Percentiles rank a stretch among this genome's conserved stretches.
Evolutionary conservation across 176 grass and related monocot species (phyloP).

Genomic region (Bonia amplexicaulis): DNA sequence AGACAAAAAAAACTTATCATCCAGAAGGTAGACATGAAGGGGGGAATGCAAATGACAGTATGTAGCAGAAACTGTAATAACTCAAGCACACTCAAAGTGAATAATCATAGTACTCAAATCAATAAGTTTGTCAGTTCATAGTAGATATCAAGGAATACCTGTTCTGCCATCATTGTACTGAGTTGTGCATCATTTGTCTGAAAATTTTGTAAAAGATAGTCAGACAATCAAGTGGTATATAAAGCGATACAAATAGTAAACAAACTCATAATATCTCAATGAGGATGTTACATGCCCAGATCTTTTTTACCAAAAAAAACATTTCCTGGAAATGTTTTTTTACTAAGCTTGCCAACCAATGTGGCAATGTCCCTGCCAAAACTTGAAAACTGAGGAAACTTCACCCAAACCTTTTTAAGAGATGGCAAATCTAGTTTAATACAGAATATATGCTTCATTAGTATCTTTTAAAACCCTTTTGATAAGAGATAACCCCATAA

Average conservation of each 20-base stretch:
- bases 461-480: not conserved
- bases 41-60: conserved; percentile 1
- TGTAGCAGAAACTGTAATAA: not conserved
- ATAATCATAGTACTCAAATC: not conserved
- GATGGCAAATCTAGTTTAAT: conserved; percentile 8
- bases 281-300: not conserved
- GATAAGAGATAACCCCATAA: not conserved
- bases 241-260: conserved; percentile 24
- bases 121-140: conserved; percentile 19
- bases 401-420: not conserved
- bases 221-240: conserved; percentile 24
- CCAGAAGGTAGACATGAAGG: not conserved
- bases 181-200: conserved; percentile 99
- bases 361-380: not conserved
- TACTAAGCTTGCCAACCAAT: not conserved
- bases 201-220: conserved; percentile 33
- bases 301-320: not conserved
- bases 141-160: conserved; percentile 52
- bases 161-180: conserved; percentile 95
- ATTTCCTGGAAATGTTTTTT: too few relatives aligned
- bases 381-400: not conserved
- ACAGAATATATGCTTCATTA: not conserved
- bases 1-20: not conserved
- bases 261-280: not conserved
- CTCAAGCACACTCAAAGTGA: not conserved